phyloP scores from a whole-genome alignment of 2,329 filamentous ascomycete species.

The Endoconidiophora laricicola region DNA sequence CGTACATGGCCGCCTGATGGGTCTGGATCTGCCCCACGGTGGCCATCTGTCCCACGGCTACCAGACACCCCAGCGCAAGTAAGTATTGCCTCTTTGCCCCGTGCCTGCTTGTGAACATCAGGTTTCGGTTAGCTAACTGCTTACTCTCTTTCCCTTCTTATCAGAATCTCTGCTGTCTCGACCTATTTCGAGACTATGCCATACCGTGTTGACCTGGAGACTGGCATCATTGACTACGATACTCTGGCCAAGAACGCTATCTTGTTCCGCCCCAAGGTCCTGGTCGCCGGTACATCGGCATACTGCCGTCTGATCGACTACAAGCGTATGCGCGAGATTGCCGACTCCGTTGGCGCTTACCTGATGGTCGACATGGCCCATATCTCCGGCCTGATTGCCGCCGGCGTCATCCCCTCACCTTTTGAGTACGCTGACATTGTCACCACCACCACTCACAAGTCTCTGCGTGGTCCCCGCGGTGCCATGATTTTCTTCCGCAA shows the following conservation, averaged over 20 bases:
- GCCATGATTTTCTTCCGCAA: constrained; percentile 99
- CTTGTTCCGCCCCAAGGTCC: constrained; percentile 88
- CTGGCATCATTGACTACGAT: constrained; percentile 95
- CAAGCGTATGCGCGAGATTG: constrained; percentile 86
- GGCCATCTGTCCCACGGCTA: constrained; percentile 94
- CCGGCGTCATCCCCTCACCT: constrained; percentile 81
- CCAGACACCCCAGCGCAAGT: constrained; percentile 88
- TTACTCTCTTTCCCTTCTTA: background rate
- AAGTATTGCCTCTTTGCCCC: constrained; percentile 19
- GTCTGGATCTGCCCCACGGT: constrained; percentile 83
- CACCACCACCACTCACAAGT: constrained; percentile 98
- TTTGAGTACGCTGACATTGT: constrained; percentile 91
- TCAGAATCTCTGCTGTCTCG: constrained; percentile 80
- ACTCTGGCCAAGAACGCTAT: constrained; percentile 75
- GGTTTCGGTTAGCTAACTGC: background rate
- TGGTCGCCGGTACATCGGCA: constrained; percentile 90
- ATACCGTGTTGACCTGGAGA: constrained; percentile 77
- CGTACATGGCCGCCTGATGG: constrained; percentile 92
- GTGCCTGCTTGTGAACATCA: background rate
- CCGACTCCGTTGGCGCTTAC: constrained; percentile 85
- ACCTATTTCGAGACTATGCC: constrained; percentile 99
- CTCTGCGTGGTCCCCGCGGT: constrained; percentile 86
- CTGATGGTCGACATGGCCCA: constrained; percentile 97
- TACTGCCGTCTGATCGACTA: constrained; percentile 99
- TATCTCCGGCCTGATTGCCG: constrained; percentile 89